These are phyloP conservation scores for Porpolomopsis calyptriformis DNA, from an alignment of 768 basidiomycete species.

Conservation along the genomic window DNA sequence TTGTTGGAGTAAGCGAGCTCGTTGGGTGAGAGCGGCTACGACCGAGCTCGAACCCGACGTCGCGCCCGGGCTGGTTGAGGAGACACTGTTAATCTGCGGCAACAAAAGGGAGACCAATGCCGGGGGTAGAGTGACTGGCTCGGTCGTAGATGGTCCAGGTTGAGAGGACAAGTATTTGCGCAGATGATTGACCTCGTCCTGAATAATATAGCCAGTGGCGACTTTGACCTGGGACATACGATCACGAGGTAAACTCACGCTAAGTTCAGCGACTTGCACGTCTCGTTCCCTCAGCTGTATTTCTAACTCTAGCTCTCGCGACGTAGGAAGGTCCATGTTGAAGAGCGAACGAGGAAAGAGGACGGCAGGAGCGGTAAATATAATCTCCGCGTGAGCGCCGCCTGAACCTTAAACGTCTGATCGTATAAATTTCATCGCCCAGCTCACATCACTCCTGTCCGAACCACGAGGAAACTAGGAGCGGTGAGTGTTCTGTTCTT, in stretches of 20 bases:
- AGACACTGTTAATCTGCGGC: conserved; percentile 48
- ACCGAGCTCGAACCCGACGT: conserved; percentile 43
- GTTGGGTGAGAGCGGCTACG: conserved; percentile 63
- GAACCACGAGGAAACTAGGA: neutral
- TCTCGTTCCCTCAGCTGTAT: conserved; percentile 67
- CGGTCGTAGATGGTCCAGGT: conserved; percentile 46
- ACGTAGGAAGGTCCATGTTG: conserved; percentile 58
- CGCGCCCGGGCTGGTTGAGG: conserved; percentile 19
- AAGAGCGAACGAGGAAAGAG: conserved; percentile 1
- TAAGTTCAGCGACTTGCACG: conserved; percentile 58
- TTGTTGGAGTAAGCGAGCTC: conserved; percentile 63
- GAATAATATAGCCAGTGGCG: conserved; percentile 13
- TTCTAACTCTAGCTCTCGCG: conserved; percentile 76
- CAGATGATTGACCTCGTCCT: conserved; percentile 68
- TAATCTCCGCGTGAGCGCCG: neutral
- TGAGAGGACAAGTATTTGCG: conserved; percentile 56
- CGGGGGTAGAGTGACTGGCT: conserved; percentile 61
- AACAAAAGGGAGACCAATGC: conserved; percentile 57
- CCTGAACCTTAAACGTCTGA: conserved; percentile 6
- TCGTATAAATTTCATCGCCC: neutral
- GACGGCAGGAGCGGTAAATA: neutral
- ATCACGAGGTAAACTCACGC: conserved; percentile 35
- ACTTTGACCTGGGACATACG: conserved; percentile 8
- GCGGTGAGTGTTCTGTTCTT: conserved; percentile 6
- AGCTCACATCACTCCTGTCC: neutral